Conservation (phyloP, 176 grass and related monocot species). For the Avena atlantica region DNA sequence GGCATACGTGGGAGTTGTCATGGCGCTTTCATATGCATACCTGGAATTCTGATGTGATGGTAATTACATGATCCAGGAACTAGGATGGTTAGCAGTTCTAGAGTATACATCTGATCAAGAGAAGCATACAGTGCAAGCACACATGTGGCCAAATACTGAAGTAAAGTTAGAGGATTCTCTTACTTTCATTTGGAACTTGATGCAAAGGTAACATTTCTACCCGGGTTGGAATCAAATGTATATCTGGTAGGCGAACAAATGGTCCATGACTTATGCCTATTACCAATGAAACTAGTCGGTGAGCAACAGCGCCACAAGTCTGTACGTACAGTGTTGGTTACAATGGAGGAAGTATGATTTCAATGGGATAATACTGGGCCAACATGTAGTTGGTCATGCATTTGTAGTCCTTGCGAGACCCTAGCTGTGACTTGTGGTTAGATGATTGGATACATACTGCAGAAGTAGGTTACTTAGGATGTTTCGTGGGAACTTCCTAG, state of each 20-base stretch:
- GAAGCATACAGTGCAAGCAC: background rate
- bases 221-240: background rate
- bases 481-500: conserved; percentile 23
- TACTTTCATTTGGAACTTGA: conserved; percentile 5
- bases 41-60: background rate
- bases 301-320: conserved; percentile 29
- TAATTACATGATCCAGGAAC: background rate
- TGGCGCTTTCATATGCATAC: background rate
- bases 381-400: conserved; percentile 24
- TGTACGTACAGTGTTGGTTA: conserved; percentile 32
- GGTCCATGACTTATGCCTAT: background rate
- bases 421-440: conserved; percentile 36
- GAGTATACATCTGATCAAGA: background rate
- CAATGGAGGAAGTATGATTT: conserved; percentile 12
- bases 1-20: background rate
- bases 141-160: background rate
- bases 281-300: conserved; percentile 12
- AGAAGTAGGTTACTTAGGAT: conserved; percentile 18
- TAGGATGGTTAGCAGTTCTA: conserved; percentile 7
- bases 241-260: conserved; percentile 11
- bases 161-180: too few relatives aligned
- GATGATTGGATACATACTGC: conserved; percentile 22
- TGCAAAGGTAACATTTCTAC: conserved; percentile 5
- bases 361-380: background rate
- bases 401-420: conserved; percentile 26